phyloP scores from a whole-genome alignment of 495 filamentous ascomycete genomes.

The Pseudoneurospora amorphoporcata region DNA sequence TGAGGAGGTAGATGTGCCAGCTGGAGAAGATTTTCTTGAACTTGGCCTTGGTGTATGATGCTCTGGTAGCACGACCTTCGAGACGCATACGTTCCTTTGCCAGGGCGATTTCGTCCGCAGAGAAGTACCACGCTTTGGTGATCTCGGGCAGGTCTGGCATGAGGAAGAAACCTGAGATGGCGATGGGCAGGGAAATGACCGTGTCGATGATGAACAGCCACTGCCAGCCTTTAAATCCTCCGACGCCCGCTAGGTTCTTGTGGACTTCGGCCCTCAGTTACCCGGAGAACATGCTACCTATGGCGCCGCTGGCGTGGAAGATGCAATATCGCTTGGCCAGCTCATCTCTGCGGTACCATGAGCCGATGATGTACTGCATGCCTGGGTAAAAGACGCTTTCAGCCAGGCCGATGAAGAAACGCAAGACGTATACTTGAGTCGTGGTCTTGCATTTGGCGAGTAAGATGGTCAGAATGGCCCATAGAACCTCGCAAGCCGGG shows the following conservation, averaged over 20 bases:
- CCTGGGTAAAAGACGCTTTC: slow-evolving; percentile 37
- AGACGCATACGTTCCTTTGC: slow-evolving; percentile 34
- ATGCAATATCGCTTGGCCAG: slow-evolving; percentile 53
- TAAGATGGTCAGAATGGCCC: slow-evolving; percentile 44
- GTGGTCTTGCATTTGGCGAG: slow-evolving; percentile 36
- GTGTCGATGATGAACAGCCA: slow-evolving; percentile 43
- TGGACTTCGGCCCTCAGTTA: slow-evolving; percentile 51
- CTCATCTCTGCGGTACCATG: slow-evolving; percentile 46
- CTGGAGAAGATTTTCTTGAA: slow-evolving; percentile 29
- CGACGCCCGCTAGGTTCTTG: slow-evolving; percentile 37
- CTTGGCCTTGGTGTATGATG: slow-evolving; percentile 27
- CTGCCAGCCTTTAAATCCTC: slow-evolving; percentile 39
- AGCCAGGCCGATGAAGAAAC: slow-evolving; percentile 49
- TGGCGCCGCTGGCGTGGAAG: slow-evolving; percentile 45
- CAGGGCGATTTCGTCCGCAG: slow-evolving; percentile 26
- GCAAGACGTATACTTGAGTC: slow-evolving; percentile 43
- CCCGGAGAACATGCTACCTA: slow-evolving; percentile 47
- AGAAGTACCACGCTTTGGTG: slow-evolving; percentile 42
- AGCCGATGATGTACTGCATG: slow-evolving; percentile 40
- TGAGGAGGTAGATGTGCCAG: slow-evolving; percentile 35
- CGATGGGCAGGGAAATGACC: slow-evolving; percentile 34
- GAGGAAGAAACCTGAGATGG: slow-evolving; percentile 47
- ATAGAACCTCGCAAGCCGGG: slow-evolving; percentile 42
- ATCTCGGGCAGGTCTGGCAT: slow-evolving; percentile 53
- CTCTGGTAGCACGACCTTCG: slow-evolving; percentile 31